These are phyloP conservation scores for Tylopilus sp. DNA, from an alignment of 1,284 basidiomycete genomes.

Conservation along the genomic window DNA sequence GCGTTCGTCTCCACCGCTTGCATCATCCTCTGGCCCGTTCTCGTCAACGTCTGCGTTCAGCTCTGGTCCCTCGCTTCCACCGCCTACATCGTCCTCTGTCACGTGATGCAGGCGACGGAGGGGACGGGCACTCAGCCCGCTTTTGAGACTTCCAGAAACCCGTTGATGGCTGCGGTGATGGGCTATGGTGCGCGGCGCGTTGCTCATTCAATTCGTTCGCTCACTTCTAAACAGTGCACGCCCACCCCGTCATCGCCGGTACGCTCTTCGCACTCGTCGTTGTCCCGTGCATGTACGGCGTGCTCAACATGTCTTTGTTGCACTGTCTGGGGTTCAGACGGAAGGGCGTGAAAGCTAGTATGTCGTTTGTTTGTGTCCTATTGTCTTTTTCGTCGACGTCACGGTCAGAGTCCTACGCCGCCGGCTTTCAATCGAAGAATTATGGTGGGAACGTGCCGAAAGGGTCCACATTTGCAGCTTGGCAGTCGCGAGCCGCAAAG, in stretches of 20 bases:
- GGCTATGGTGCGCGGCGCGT: constrained; percentile 37
- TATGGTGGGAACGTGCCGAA: constrained; percentile 30
- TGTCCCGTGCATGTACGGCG: constrained; percentile 9
- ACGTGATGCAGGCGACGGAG: constrained; percentile 14
- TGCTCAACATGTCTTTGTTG: not conserved
- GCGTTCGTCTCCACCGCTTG: no score
- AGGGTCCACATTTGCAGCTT: constrained; percentile 15
- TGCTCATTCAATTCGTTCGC: no score
- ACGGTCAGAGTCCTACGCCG: constrained; percentile 18
- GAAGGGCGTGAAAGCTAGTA: constrained; percentile 23
- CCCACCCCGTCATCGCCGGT: constrained; percentile 23
- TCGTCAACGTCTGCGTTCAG: no score
- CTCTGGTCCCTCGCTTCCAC: no score
- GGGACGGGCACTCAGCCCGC: constrained; percentile 37
- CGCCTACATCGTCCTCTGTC: no score
- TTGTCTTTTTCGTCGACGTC: not conserved
- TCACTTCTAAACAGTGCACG: constrained; percentile 13
- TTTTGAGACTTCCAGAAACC: constrained; percentile 37
- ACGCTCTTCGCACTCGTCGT: constrained; percentile 25
- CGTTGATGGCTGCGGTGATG: constrained; percentile 18
- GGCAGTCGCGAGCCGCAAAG: constrained; percentile 23
- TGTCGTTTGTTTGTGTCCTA: not conserved
- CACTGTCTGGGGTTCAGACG: constrained; percentile 3
- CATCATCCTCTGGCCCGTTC: no score
- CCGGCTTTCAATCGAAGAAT: constrained; percentile 35